Conservation (phyloP, 108 stramenopile genomes). For the Skeletonema marinoi region DNA sequence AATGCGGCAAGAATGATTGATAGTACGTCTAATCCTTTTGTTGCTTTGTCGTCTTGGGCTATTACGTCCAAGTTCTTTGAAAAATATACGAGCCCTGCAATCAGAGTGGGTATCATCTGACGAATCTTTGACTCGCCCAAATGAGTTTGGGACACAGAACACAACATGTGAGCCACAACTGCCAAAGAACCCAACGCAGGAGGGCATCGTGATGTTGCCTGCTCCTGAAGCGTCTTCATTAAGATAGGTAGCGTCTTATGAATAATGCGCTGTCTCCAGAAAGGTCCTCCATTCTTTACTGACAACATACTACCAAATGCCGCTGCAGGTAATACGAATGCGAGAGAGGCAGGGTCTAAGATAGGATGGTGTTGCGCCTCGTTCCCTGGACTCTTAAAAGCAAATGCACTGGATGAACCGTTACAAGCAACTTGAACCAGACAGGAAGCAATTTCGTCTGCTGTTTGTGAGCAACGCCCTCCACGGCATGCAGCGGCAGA, state of each 20-base stretch:
- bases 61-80: conserved; percentile 35
- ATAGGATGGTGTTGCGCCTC: conserved; percentile 28
- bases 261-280: conserved; percentile 55
- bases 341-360: conserved; percentile 18
- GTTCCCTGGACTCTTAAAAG: conserved; percentile 21
- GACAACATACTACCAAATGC: conserved; percentile 54
- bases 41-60: conserved; percentile 12
- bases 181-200: conserved; percentile 38
- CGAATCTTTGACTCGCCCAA: conserved; percentile 27
- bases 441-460: conserved; percentile 61
- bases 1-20: conserved; percentile 33
- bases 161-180: conserved; percentile 36
- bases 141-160: conserved; percentile 29
- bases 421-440: conserved; percentile 63
- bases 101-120: conserved; percentile 34
- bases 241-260: conserved; percentile 40
- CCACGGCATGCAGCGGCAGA: conserved; percentile 68
- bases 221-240: conserved; percentile 36
- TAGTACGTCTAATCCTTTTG: conserved; percentile 13
- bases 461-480: conserved; percentile 48
- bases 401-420: conserved; percentile 33
- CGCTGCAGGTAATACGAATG: conserved; percentile 40
- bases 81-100: conserved; percentile 45
- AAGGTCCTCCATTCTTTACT: conserved; percentile 46
- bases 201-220: conserved; percentile 41